phyloP scores from a whole-genome alignment of 2,329 filamentous ascomycete genomes.

The Colletotrichum magnum region DNA sequence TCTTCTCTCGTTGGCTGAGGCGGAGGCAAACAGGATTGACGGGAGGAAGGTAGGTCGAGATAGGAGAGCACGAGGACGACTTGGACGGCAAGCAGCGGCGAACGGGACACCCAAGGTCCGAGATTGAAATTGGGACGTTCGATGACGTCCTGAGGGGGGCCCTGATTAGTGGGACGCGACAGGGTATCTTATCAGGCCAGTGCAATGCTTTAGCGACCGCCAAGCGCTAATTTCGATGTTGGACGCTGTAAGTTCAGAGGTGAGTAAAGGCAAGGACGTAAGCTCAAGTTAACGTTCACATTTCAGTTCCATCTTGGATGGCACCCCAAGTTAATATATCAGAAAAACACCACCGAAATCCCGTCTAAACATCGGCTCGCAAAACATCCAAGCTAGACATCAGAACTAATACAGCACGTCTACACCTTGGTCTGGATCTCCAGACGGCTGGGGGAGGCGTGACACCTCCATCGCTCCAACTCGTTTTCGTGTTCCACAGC shows the following conservation, averaged over 20 bases:
- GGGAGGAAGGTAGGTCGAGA: not conserved
- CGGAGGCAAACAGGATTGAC: not conserved
- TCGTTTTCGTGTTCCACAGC: conserved; percentile 30
- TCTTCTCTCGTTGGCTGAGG: not conserved
- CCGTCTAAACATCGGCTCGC: not conserved
- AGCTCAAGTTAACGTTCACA: not conserved
- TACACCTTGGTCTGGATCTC: not conserved
- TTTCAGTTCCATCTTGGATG: not conserved
- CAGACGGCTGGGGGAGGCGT: not conserved
- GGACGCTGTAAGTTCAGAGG: not conserved
- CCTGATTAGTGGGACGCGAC: conserved; percentile 31
- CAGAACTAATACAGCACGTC: not conserved
- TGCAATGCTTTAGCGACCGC: conserved; percentile 24
- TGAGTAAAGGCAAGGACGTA: not conserved
- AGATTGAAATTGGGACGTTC: conserved; percentile 38
- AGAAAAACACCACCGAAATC: too few relatives aligned
- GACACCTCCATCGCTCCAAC: conserved; percentile 10
- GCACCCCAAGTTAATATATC: not conserved
- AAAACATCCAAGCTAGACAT: not conserved
- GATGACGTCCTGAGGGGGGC: conserved; percentile 38
- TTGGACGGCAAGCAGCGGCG: conserved; percentile 18
- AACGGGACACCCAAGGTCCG: conserved; percentile 34
- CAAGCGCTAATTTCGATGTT: conserved; percentile 27
- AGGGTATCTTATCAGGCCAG: conserved; percentile 30
- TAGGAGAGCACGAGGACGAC: conserved; percentile 24